phyloP scores from a whole-genome alignment of 2,329 filamentous ascomycete genomes.

The Trichoderma sp. region DNA sequence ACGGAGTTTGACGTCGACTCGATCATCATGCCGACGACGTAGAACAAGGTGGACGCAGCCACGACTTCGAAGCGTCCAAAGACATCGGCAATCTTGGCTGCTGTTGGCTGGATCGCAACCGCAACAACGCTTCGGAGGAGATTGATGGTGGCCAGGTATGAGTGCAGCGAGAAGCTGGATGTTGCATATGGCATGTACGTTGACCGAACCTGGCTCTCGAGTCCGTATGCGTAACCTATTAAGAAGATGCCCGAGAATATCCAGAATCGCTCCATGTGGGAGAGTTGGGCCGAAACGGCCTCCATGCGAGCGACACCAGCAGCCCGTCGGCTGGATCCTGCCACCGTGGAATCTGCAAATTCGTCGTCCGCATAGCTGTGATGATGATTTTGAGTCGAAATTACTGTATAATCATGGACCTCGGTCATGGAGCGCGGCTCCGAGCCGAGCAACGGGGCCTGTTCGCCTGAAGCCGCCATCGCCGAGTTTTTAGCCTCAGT shows the following conservation, averaged over 20 bases:
- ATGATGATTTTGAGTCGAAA: background rate
- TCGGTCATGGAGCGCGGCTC: conserved; percentile 10
- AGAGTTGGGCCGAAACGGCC: conserved; percentile 49
- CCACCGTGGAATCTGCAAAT: background rate
- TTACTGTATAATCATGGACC: conserved; percentile 2
- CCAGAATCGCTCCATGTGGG: conserved; percentile 46
- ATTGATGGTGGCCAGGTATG: conserved; percentile 59
- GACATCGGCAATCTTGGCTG: conserved; percentile 63
- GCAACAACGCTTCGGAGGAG: conserved; percentile 60
- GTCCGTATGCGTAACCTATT: conserved; percentile 60
- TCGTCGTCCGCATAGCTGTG: background rate
- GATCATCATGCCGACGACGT: conserved; percentile 54
- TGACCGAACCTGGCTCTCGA: conserved; percentile 54
- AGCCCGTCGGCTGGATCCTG: conserved; percentile 10
- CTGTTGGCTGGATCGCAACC: conserved; percentile 58
- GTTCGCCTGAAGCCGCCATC: conserved; percentile 9
- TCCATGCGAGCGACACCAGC: conserved; percentile 56
- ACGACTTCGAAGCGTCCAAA: conserved; percentile 64
- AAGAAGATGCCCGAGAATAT: conserved; percentile 61
- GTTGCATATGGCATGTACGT: conserved; percentile 59
- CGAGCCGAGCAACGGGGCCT: conserved; percentile 18
- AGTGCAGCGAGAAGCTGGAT: conserved; percentile 52
- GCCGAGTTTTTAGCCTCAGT: background rate
- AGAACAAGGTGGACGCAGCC: conserved; percentile 56
- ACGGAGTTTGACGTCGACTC: conserved; percentile 53